phyloP scores from a whole-genome alignment of 306 rosid genomes.

The Purshia tridentata region DNA sequence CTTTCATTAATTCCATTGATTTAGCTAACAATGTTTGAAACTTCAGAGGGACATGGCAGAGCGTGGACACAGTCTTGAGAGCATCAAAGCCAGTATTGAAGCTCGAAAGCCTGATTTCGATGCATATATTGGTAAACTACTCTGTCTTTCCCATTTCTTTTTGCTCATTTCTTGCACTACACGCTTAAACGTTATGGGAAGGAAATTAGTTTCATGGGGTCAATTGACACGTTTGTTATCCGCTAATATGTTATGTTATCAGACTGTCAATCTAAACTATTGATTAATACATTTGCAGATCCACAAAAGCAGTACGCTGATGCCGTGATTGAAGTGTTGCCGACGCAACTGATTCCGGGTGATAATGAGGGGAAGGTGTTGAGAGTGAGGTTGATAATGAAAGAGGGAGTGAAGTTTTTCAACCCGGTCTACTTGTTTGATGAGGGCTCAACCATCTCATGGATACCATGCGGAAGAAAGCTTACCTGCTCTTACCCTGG shows the following conservation, averaged over 20 bases:
- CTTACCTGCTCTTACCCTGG: constrained; percentile 99
- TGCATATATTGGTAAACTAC: constrained; percentile 70
- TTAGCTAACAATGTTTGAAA: constrained; percentile 27
- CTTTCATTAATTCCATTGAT: not conserved
- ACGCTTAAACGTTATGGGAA: no score
- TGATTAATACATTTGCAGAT: constrained; percentile 41
- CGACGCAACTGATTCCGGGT: constrained; percentile 79
- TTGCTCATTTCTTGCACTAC: no score
- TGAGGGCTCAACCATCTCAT: constrained; percentile 89
- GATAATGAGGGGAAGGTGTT: constrained; percentile 92
- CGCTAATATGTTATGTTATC: no score
- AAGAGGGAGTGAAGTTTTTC: constrained; percentile 79
- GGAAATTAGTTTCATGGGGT: no score
- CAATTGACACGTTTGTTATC: no score
- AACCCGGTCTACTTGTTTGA: constrained; percentile 94
- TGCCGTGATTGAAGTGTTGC: constrained; percentile 97
- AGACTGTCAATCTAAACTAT: no score
- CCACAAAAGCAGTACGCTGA: constrained; percentile 98
- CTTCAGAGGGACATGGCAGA: constrained; percentile 98
- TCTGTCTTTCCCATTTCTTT: no score
- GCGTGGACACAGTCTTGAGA: constrained; percentile 98
- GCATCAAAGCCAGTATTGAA: constrained; percentile 98
- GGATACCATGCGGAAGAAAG: constrained; percentile 99
- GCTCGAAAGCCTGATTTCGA: constrained; percentile 98
- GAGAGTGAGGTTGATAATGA: constrained; percentile 89